Conservation (phyloP, 164 flowering plant species). For the Taxillus chinensis region DNA sequence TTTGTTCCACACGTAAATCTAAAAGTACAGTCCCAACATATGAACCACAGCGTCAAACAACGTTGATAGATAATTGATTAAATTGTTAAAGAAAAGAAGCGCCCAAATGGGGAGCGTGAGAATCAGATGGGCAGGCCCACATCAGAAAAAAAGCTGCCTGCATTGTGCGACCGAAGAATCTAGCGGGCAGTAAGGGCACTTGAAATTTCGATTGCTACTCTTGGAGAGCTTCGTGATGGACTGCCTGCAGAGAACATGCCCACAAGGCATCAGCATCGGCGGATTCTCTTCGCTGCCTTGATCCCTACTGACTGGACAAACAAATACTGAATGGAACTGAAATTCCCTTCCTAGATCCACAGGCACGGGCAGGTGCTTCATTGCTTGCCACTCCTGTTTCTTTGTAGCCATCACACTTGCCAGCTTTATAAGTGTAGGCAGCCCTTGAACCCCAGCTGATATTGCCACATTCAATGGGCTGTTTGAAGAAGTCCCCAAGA, state of each 20-base stretch:
- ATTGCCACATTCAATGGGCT: conserved; percentile 62
- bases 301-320: conserved; percentile 80
- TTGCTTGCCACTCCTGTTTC: conserved; percentile 64
- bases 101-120: background rate
- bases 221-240: conserved; percentile 72
- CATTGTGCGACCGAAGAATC: conserved; percentile 43
- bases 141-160: conserved; percentile 56
- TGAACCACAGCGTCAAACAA: no score
- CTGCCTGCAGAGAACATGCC: conserved; percentile 77
- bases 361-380: conserved; percentile 79
- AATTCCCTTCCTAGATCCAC: conserved; percentile 62
- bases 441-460: conserved; percentile 61
- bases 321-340: conserved; percentile 78
- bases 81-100: no score
- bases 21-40: no score
- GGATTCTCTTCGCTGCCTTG: conserved; percentile 75
- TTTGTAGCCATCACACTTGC: conserved; percentile 64
- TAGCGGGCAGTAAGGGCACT: conserved; percentile 83
- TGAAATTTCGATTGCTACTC: conserved; percentile 50
- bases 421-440: conserved; percentile 67
- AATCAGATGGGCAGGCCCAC: background rate
- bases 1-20: no score
- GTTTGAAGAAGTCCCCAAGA: conserved; percentile 56
- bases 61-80: no score
- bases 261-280: conserved; percentile 82